Base-by-base conservation (phyloP, 495 filamentous ascomycete genomes). In the Aspergillus olivimuriae region DNA sequence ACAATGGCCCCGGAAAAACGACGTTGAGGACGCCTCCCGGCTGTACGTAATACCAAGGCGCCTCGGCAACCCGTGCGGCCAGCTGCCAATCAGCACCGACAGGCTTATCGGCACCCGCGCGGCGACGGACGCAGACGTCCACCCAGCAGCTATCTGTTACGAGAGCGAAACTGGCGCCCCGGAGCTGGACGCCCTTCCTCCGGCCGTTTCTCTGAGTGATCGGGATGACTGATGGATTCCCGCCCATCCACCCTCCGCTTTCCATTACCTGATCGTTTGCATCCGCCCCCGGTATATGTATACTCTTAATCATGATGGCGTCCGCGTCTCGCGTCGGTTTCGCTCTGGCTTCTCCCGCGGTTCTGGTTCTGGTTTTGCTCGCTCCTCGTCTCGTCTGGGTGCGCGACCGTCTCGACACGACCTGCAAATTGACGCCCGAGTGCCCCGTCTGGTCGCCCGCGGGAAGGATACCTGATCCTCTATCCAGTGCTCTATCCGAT, bases 1-100 rank as follows among this genome's bases (percentile, higher is more conserved):
- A 30, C 26, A 12, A 30, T n/a, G n/a, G n/a, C n/a, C n/a, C n/a
- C n/a, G n/a, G n/a, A n/a, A n/a, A n/a, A n/a, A n/a, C n/a, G n/a
- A n/a, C n/a, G n/a, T n/a, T n/a, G n/a, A n/a, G n/a, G n/a, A n/a
- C 32, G 19, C 17, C 20, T 22, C 30, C 36, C 41, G 2, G 34
- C 56, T 45, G 53, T 57, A 60, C 57, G 57, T 60, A 60, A 60
- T 57, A 47, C 46, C 41, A 53, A 51, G 49, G 42, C 42, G 17
- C 37, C 21, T 43, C 48, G 50, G 50, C 39, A 34, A 23, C 39
- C 46, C 16, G 39, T 9, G 23, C 32, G 37, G 35, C 15, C 42
- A 21, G 17, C 31, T 46, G 43, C 41, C 57, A 60, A 60, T 60
- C 53, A 57, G 46, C 43, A 37, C 35, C 34, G 32, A 10, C 16